Evolutionary conservation across 2,329 filamentous ascomycete species (phyloP).

Genomic region (Spiromastix sp.): DNA sequence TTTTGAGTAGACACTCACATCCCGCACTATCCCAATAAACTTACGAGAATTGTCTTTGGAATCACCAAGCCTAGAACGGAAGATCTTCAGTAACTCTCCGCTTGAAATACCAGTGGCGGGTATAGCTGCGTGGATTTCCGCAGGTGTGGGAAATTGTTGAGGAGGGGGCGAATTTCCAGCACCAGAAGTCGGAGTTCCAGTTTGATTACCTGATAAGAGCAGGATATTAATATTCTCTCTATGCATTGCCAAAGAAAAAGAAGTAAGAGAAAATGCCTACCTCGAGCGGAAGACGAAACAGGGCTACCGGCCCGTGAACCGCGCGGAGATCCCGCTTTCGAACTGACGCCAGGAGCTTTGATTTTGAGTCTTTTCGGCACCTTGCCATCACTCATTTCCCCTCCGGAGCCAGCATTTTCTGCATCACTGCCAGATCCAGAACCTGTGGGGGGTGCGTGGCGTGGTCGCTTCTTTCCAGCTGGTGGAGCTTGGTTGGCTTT

Average conservation of each 20-base stretch:
- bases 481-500: constrained; percentile 35
- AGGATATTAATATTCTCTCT: not conserved
- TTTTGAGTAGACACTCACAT: constrained; percentile 33
- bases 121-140: constrained; percentile 38
- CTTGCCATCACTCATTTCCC: constrained; percentile 36
- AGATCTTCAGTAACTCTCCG: constrained; percentile 33
- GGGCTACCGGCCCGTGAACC: constrained; percentile 37
- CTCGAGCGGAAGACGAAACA: constrained; percentile 15
- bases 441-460: constrained; percentile 20
- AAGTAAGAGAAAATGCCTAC: not conserved
- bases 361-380: constrained; percentile 40
- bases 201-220: constrained; percentile 1
- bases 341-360: constrained; percentile 29
- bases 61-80: constrained; percentile 32
- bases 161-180: not conserved
- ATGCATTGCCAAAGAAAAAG: too few relatives aligned
- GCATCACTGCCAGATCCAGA: constrained; percentile 46
- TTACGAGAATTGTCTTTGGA: constrained; percentile 30
- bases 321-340: constrained; percentile 33
- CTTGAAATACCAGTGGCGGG: constrained; percentile 35
- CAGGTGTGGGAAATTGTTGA: constrained; percentile 30
- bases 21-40: constrained; percentile 36
- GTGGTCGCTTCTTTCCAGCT: constrained; percentile 42
- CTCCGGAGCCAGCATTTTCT: constrained; percentile 41
- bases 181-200: not conserved